Conservation (phyloP, 2,329 filamentous ascomycete species). For the Neofusicoccum sp. region DNA sequence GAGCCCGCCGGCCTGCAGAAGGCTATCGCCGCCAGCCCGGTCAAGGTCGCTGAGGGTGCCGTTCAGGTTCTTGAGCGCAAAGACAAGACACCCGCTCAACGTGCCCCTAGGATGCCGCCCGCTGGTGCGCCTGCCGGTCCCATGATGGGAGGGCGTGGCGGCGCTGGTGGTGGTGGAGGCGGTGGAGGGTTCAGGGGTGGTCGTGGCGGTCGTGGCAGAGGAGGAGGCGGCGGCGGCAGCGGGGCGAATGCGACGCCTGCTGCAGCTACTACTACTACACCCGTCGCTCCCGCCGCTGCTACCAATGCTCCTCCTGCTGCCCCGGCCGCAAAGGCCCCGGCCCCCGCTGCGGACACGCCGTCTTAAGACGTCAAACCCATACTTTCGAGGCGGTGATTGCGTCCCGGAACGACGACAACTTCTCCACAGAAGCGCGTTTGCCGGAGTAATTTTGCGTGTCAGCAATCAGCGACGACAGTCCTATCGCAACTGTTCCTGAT, state of each 20-base stretch:
- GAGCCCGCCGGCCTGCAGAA: slow-evolving; percentile 72
- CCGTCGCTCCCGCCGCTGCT: slow-evolving; percentile 21
- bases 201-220: slow-evolving; percentile 37
- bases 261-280: slow-evolving; percentile 23
- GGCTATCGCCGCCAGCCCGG: slow-evolving; percentile 78
- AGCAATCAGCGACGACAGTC: no score
- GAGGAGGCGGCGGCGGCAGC: slow-evolving; percentile 25
- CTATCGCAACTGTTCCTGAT: no score
- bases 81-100: slow-evolving; percentile 45
- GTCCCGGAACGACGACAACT: neutral
- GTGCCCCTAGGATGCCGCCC: neutral
- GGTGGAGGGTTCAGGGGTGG: slow-evolving; percentile 35
- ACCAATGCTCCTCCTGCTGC: neutral
- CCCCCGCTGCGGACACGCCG: slow-evolving; percentile 7
- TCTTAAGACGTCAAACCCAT: neutral
- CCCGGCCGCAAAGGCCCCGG: neutral
- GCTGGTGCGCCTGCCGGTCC: slow-evolving; percentile 19
- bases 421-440: neutral
- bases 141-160: slow-evolving; percentile 34
- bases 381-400: neutral
- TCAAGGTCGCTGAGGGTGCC: slow-evolving; percentile 79
- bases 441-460: no score
- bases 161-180: slow-evolving; percentile 27
- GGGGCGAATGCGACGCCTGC: slow-evolving; percentile 10
- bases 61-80: slow-evolving; percentile 87